Evolutionary conservation across 352 stramenopile genomes (phyloP).

Genomic region (Phytophthora tubulina): DNA sequence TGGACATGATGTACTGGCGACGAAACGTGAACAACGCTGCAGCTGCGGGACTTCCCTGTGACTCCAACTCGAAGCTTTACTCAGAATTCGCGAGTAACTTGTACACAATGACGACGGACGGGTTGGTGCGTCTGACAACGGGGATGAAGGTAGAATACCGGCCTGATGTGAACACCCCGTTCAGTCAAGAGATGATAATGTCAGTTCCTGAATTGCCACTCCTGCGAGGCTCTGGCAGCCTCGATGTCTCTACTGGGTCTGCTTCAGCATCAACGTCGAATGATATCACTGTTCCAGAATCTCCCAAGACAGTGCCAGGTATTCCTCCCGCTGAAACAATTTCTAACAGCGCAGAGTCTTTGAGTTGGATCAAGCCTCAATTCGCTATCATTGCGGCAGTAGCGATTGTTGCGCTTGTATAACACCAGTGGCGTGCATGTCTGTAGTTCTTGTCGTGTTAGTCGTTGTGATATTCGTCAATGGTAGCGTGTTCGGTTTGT

Average conservation of each 20-base stretch:
- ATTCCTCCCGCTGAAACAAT: constrained; percentile 13
- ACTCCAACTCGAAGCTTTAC: constrained; percentile 59
- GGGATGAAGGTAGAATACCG: constrained; percentile 63
- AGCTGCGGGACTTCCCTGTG: constrained; percentile 49
- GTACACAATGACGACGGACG: constrained; percentile 50
- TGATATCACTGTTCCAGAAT: constrained; percentile 10
- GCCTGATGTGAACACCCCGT: constrained; percentile 20
- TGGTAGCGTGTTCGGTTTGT: no score
- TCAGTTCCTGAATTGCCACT: constrained; percentile 11
- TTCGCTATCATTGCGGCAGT: neutral
- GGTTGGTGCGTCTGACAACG: constrained; percentile 44
- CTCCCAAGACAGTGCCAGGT: constrained; percentile 5
- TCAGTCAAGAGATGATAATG: constrained; percentile 41
- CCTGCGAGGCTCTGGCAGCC: constrained; percentile 11
- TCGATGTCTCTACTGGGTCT: neutral
- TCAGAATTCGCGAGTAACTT: constrained; percentile 53
- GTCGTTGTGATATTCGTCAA: neutral
- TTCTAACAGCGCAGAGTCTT: constrained; percentile 5
- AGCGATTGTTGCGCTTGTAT: neutral
- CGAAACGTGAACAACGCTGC: constrained; percentile 63
- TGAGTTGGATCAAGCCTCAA: neutral
- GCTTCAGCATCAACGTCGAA: constrained; percentile 12
- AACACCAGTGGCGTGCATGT: neutral
- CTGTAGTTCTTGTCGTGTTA: neutral
- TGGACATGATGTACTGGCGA: constrained; percentile 62